These are phyloP conservation scores for Ogataea dorogensis DNA, from an alignment of 805 yeast species.

Conservation along the genomic window DNA sequence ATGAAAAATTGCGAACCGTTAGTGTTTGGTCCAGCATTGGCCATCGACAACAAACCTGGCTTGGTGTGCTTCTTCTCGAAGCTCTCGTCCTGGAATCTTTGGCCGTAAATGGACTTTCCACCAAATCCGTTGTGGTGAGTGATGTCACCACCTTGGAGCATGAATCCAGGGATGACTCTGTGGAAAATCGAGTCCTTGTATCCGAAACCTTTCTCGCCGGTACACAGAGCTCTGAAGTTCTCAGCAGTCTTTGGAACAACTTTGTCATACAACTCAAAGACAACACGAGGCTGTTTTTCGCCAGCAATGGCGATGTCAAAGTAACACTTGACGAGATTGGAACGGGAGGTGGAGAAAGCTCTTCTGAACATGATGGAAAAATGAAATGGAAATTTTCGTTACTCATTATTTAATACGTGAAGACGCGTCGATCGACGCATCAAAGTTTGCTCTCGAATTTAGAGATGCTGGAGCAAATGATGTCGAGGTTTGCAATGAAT, in stretches of 20 bases:
- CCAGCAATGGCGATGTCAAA: constrained; percentile 59
- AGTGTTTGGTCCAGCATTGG: constrained; percentile 97
- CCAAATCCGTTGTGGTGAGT: constrained; percentile 86
- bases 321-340: constrained; percentile 50
- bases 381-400: constrained; percentile 1
- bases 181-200: constrained; percentile 86
- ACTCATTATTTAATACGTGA: constrained; percentile 1
- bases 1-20: constrained; percentile 97
- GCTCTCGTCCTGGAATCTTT: constrained; percentile 76
- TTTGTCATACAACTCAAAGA: constrained; percentile 85
- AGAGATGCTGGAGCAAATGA: not conserved
- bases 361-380: constrained; percentile 34
- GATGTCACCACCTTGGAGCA: constrained; percentile 95
- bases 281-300: constrained; percentile 51
- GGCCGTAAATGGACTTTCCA: constrained; percentile 84
- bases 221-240: constrained; percentile 91
- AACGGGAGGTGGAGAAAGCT: constrained; percentile 48
- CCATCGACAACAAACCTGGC: constrained; percentile 89
- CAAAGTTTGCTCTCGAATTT: constrained; percentile 16
- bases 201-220: constrained; percentile 89
- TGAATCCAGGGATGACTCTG: constrained; percentile 93
- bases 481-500: constrained; percentile 19
- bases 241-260: constrained; percentile 94
- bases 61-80: constrained; percentile 68
- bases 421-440: constrained; percentile 10